phyloP scores from a whole-genome alignment of 1,139 yeast genomes.

The Blastobotrys apis region DNA sequence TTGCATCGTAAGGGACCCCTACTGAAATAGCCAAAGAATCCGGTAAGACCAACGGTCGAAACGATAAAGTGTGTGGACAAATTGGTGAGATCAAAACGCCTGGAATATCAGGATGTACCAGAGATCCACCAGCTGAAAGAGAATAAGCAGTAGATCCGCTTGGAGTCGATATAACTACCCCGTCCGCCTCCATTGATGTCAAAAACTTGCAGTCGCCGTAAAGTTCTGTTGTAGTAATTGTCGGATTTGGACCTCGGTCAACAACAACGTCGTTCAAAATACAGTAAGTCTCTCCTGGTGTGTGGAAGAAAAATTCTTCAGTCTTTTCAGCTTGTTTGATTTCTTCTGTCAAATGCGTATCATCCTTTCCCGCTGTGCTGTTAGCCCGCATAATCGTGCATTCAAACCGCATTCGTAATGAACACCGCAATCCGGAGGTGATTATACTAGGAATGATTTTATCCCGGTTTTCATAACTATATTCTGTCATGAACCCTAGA shows the following conservation, averaged over 20 bases:
- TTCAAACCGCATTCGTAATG: slow-evolving; percentile 72
- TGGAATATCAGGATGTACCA: slow-evolving; percentile 81
- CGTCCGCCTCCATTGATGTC: slow-evolving; percentile 87
- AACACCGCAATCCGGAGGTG: slow-evolving; percentile 58
- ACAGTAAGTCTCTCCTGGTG: slow-evolving; percentile 40
- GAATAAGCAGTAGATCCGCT: slow-evolving; percentile 93
- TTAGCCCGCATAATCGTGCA: slow-evolving; percentile 59
- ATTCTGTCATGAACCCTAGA: slow-evolving; percentile 77
- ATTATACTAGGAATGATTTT: slow-evolving; percentile 53
- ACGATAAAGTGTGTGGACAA: slow-evolving; percentile 79
- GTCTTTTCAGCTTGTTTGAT: slow-evolving; percentile 32
- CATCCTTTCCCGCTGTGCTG: slow-evolving; percentile 23
- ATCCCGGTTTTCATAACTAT: slow-evolving; percentile 54
- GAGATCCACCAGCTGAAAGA: slow-evolving; percentile 80
- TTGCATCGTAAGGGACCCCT: slow-evolving; percentile 61
- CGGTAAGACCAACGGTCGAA: slow-evolving; percentile 78
- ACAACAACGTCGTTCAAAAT: slow-evolving; percentile 82
- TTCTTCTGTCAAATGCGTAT: slow-evolving; percentile 32
- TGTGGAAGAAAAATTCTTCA: slow-evolving; percentile 32
- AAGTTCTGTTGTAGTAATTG: slow-evolving; percentile 71
- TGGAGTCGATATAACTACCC: slow-evolving; percentile 78
- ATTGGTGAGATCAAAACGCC: slow-evolving; percentile 79
- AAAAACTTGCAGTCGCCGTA: slow-evolving; percentile 70
- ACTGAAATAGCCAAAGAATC: slow-evolving; percentile 62
- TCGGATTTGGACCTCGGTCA: slow-evolving; percentile 81